Base-by-base conservation (phyloP, 495 filamentous ascomycete species). In the Corynascus novoguineensis region DNA sequence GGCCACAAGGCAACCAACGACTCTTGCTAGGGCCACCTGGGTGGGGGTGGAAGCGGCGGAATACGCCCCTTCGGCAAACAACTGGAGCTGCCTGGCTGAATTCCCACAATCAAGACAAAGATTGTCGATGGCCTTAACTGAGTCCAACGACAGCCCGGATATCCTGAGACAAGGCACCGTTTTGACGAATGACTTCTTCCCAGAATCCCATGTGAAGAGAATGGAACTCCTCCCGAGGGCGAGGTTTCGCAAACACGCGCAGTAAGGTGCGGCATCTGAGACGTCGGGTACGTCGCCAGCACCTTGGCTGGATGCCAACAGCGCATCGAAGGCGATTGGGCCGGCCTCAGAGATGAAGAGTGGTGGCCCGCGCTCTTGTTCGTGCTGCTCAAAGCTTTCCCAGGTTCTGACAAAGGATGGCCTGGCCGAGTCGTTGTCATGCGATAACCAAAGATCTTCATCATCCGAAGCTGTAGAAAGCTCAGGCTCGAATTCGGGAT, bases 301-400 rank as follows among this genome's bases (percentile, higher is more conserved):
- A 0, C 17, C n/a, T 17, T 42, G 27, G 5, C 41, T 53, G 21
- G 70, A 66, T 49, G 67, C 73, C 15, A 90, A 50, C 14, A 77
- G 80, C 7, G 86, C 83, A 72, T 96, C 90, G 53, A 92, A 92
- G 3, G 82, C 81, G 21, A 69, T 69, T 2, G 88, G 75, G 0
- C 90, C 88, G 12, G 86, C 83, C 67, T 97, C 92, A 4, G 84
- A 89, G 31, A 96, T 77, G 56, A 92, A 92, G 38, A 81, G 80
- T 25, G 66, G 62, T 0, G 58, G 25, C 3, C 14, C 12, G 2
- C 21, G 51, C 0, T 21, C 52, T 0, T 46, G 24, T 2, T 83
- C 78, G 15, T 61, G 61, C 53, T 38, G 79, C 10, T 79, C 71
- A 65, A 88, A 92, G 3, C 62, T 77, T 54, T 95, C 88, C 91